Evolutionary conservation across 148 eudicot species (phyloP).

Genomic region (Agrostemma githago): DNA sequence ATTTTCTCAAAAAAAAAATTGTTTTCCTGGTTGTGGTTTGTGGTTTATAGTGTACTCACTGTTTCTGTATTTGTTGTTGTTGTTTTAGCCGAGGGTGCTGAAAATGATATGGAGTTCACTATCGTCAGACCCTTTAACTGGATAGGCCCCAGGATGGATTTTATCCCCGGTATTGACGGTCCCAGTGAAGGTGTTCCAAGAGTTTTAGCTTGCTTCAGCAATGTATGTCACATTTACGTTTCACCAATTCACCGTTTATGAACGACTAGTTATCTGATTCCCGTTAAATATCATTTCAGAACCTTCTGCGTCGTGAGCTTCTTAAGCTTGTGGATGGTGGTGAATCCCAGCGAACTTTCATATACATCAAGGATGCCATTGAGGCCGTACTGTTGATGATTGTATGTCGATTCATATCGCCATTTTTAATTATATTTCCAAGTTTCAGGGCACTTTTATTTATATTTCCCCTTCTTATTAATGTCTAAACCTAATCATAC

Average conservation of each 20-base stretch:
- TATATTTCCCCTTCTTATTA: not conserved
- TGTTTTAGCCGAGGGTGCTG: conserved; percentile 88
- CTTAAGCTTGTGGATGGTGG: conserved; percentile 98
- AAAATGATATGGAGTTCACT: conserved; percentile 85
- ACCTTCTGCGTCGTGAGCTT: conserved; percentile 84
- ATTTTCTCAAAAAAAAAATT: no score
- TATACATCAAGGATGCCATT: conserved; percentile 92
- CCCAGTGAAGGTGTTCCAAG: conserved; percentile 98
- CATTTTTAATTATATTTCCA: not conserved
- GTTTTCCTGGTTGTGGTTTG: not conserved
- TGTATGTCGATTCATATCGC: conserved; percentile 37
- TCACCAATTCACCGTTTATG: not conserved
- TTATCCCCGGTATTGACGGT: conserved; percentile 97
- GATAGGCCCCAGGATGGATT: conserved; percentile 99
- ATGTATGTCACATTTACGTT: conserved; percentile 37
- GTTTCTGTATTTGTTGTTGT: not conserved
- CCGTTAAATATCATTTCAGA: conserved; percentile 33
- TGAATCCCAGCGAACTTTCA: conserved; percentile 78
- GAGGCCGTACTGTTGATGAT: conserved; percentile 98
- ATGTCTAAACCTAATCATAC: not conserved
- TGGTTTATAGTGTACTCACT: not conserved
- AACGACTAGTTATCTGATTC: no score
- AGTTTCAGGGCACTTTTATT: not conserved
- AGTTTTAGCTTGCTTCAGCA: conserved; percentile 96
- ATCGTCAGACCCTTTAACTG: conserved; percentile 98